These are phyloP conservation scores for Colletotrichum plurivorum DNA, from an alignment of 2,329 filamentous ascomycete species.

Conservation along the genomic window DNA sequence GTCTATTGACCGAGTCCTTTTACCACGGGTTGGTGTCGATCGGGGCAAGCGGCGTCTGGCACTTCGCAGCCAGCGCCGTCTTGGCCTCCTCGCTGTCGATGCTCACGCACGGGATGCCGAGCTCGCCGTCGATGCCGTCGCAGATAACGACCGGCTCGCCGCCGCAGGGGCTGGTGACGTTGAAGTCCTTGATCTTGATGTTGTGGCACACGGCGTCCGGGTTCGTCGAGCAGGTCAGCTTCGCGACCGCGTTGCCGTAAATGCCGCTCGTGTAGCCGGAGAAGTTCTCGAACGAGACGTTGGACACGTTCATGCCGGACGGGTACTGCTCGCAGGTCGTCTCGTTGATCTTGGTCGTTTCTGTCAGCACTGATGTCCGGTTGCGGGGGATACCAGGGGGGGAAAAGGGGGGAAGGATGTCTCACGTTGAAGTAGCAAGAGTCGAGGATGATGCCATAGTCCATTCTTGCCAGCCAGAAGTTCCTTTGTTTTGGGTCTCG, in stretches of 20 bases:
- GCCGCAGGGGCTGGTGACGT: slow-evolving; percentile 65
- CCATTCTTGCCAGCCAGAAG: slow-evolving; percentile 71
- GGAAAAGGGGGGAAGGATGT: neutral
- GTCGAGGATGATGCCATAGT: slow-evolving; percentile 70
- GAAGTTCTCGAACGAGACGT: slow-evolving; percentile 72
- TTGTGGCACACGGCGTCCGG: slow-evolving; percentile 68
- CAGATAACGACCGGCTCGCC: slow-evolving; percentile 63
- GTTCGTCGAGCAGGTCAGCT: slow-evolving; percentile 68
- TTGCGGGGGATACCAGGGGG: neutral
- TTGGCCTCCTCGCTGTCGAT: slow-evolving; percentile 31
- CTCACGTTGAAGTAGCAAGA: slow-evolving; percentile 69
- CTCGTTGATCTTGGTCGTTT: slow-evolving; percentile 52
- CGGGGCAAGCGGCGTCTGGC: slow-evolving; percentile 26
- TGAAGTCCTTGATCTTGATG: slow-evolving; percentile 69
- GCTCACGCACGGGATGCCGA: slow-evolving; percentile 50
- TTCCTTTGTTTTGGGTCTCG: slow-evolving; percentile 52
- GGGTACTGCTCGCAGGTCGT: slow-evolving; percentile 66
- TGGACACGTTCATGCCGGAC: slow-evolving; percentile 70
- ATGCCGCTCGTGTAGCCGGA: slow-evolving; percentile 69
- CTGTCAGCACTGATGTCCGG: neutral
- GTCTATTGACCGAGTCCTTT: too few species aligned
- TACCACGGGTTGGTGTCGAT: slow-evolving; percentile 30
- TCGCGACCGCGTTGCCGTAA: slow-evolving; percentile 67
- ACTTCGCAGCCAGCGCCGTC: slow-evolving; percentile 31
- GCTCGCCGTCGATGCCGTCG: slow-evolving; percentile 59